Evolutionary conservation across 495 filamentous ascomycete species (phyloP), one percentile per base, ranked within the genome.

Genomic region (Peziza echinospora): DNA sequence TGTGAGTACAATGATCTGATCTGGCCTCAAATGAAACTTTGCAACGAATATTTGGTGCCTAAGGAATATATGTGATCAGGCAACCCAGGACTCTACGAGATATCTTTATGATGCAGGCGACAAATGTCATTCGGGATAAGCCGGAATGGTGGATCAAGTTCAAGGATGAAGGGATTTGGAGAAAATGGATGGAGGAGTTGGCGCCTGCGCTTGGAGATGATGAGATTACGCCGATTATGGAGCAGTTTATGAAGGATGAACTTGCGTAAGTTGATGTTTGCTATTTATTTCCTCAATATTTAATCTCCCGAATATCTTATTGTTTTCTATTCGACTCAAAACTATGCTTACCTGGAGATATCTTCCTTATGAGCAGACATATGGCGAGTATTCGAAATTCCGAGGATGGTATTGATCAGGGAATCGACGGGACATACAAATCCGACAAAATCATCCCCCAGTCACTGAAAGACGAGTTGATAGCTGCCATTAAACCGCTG

Each of bases 31-130:
- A n/a, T n/a, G n/a, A n/a, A n/a, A n/a, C n/a, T n/a, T n/a, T n/a
- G n/a, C n/a, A n/a, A n/a, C n/a, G n/a, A n/a, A n/a, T n/a, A n/a
- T n/a, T n/a, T n/a, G n/a, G n/a, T n/a, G n/a, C n/a, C n/a, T n/a
- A n/a, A n/a, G n/a, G n/a, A n/a, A n/a, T n/a, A n/a, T n/a, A n/a
- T n/a, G n/a, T n/a, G n/a, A n/a, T n/a, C 6, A 37, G 30, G 30
- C 13, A 37, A 17, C 30, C 30, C 1, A 13, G 13, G 30, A 37
- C 30, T 37, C 19, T 37, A 17, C 30, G 30, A 7, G 30, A 37
- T 7, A 11, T 37, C 3, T 37, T 37, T 17, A 11, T 37, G 13
- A 6, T 56, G 77, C 77, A 7, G 66, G 87, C 37, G 67, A 69
- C 26, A 60, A 68, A 39, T 19, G 52, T 26, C 52, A 60, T 37